Evolutionary conservation across 148 eudicot genomes (phyloP).

Genomic region (Rhododendron ferrugineum): DNA sequence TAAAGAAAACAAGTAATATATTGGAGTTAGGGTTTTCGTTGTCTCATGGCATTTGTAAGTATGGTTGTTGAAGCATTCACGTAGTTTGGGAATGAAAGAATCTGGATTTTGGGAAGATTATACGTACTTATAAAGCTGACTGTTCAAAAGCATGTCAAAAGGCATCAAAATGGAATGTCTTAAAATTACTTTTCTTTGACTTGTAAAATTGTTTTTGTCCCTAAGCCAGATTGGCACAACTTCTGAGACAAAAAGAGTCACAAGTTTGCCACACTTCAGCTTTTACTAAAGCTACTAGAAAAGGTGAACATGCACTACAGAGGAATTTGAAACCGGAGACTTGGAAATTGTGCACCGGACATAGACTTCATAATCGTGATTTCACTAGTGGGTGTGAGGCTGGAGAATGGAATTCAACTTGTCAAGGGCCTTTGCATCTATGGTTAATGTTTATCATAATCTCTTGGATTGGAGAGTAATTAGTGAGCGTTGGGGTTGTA

Average conservation of each 20-base stretch:
- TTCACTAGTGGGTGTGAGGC: neutral
- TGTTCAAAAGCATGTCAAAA: neutral
- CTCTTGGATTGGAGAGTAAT: neutral
- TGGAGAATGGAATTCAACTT: neutral
- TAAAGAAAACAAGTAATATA: neutral
- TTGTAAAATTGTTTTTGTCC: too few species aligned
- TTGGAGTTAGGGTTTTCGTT: slow-evolving; percentile 17
- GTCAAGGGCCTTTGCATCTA: neutral
- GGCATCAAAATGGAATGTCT: too few species aligned
- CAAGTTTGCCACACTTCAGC: too few species aligned
- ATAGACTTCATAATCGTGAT: neutral
- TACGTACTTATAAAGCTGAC: neutral
- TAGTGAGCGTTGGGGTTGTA: neutral
- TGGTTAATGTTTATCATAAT: neutral
- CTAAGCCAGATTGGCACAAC: too few species aligned
- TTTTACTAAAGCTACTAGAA: neutral
- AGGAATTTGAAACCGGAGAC: neutral
- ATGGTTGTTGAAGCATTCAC: neutral
- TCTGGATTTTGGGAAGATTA: neutral
- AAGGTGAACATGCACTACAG: neutral
- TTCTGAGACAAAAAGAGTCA: too few species aligned
- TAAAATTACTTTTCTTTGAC: too few species aligned
- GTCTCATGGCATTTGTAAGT: neutral
- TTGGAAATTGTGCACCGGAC: neutral
- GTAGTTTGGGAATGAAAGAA: neutral